Evolutionary conservation across 2,329 filamentous ascomycete species (phyloP).

Genomic region (Exophiala sideris): DNA sequence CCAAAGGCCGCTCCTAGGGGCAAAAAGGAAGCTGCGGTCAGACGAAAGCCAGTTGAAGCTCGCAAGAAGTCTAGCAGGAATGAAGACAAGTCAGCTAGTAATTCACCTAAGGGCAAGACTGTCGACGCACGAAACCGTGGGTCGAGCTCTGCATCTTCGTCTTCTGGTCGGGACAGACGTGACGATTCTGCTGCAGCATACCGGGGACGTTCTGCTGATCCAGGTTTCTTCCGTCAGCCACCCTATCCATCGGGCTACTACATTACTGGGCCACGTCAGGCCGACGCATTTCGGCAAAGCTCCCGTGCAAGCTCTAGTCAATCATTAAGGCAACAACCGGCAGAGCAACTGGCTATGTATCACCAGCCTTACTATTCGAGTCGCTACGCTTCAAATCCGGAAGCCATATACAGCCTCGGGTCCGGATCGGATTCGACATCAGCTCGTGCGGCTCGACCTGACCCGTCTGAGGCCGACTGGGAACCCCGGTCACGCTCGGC

Average conservation of each 20-base stretch:
- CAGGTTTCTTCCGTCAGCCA: constrained; percentile 41
- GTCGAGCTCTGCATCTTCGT: constrained; percentile 17
- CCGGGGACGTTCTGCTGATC: constrained; percentile 30
- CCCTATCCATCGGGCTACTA: constrained; percentile 47
- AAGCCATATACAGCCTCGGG: constrained; percentile 31
- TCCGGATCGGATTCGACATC: constrained; percentile 32
- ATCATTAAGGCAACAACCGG: constrained; percentile 36
- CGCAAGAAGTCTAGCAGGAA: constrained; percentile 24
- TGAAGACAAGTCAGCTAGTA: constrained; percentile 18
- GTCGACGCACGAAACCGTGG: constrained; percentile 21
- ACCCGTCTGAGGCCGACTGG: constrained; percentile 51
- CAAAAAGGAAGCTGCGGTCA: constrained; percentile 27
- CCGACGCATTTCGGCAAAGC: constrained; percentile 37
- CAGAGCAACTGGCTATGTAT: constrained; percentile 22
- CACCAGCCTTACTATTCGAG: constrained; percentile 30
- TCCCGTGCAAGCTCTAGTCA: constrained; percentile 44
- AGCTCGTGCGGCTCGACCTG: constrained; percentile 37
- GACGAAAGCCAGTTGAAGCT: constrained; percentile 28
- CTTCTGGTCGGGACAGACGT: constrained; percentile 16
- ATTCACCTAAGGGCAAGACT: constrained; percentile 24
- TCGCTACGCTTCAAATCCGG: constrained; percentile 36
- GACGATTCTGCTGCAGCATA: constrained; percentile 23
- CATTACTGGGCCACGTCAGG: constrained; percentile 32
- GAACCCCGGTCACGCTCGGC: constrained; percentile 40
- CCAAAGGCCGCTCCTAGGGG: constrained; percentile 28